Base-by-base conservation (phyloP, 2,329 filamentous ascomycete genomes). In the Colletotrichum falcatum region DNA sequence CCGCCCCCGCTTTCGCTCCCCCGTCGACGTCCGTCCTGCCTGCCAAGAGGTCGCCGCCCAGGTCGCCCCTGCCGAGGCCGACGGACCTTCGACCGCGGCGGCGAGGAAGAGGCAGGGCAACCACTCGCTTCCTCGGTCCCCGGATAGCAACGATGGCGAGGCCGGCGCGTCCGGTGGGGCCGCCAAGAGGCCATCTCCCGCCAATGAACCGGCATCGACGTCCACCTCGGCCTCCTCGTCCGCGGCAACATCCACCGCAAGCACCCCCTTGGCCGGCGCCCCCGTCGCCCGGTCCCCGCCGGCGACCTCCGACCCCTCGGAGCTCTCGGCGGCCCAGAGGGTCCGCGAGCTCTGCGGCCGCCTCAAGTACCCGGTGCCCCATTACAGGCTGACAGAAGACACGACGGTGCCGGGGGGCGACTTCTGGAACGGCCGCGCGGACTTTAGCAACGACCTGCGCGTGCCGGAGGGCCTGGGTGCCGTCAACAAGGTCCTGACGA, bases 391-490 rank as follows among this genome's bases (percentile, higher is more conserved):
- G 11, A 73, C 69, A 0, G 58, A 72, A 16, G 74, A 79, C 18
- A 44, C 37, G 14, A 30, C 53, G 5, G 68, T 72, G 0, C 60
- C 53, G 3, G 64, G 64, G 18, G 59, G 9, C 61, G 75, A 73
- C 26, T 78, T 81, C 61, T 88, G 77, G 72, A 74, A 74, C 51
- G 85, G 83, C 0, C 72, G 72, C 20, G 74, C 80, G 14, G 71
- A 78, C 61, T 84, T 83, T 65, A 74, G 74, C n/a, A 67, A 75
- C 20, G 76, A 77, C 30, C 71, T 69, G 1, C 71, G 70, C 1
- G 72, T 83, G 7, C 81, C 83, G 0, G 61, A 73, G 1, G 74
- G 72, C 3, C 60, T 84, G 0, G 81, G 81, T 3, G 37, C 73
- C 7, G 80, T 86, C 18, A 14, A n/a, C n/a, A 74, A 78, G 6